Evolutionary conservation across 441 rosid genomes (phyloP), one percentile per base, ranked within the genome.

Genomic region (Eutrema salsugineum): DNA sequence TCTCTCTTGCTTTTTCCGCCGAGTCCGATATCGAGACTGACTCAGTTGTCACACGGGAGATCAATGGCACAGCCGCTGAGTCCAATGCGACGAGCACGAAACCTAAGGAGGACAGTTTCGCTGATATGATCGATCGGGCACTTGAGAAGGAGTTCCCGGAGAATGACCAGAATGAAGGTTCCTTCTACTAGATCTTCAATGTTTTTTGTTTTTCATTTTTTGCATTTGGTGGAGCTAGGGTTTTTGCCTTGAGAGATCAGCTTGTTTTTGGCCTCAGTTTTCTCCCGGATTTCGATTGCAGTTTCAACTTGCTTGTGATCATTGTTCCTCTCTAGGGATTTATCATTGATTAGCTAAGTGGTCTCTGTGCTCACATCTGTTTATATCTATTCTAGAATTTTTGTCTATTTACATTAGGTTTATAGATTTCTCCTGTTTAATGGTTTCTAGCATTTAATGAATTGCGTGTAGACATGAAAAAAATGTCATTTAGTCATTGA

Each of bases 131-230:
- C 66, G 97, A 90, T 87, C 91, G 97, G 15, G 99, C 99, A 30
- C 85, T 94, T 40, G 95, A 87, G 87, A 88, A 90, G 78, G 99
- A 94, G 87, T 94, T 91, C 79, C 83, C 88, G n/a, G 99, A 94
- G 71, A 88, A 83, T 56, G 94, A 94, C 71, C 97, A 88, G 79
- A 87, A 70, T 17, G 94, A 88, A 82, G 91, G 99, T 94, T 16
- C 12, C 50, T 47, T 47, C 42, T 58, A 53, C 77, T 81, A 80
- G 93, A 88, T 92, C 98, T 83, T 79, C 72, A 43, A 74, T 81
- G 7, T 39, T 32, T 72, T 72, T 27, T 30, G 5, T 2, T 44
- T 20, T 15, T 50, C 15, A 16, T 11, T 35, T 35, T 60, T 59
- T 57, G 76, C 79, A 51, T 77, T 76, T 75, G 22, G 22, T 20